Evolutionary conservation across 306 rosid genomes (phyloP).

Genomic region (Cyamopsis tetragonoloba): DNA sequence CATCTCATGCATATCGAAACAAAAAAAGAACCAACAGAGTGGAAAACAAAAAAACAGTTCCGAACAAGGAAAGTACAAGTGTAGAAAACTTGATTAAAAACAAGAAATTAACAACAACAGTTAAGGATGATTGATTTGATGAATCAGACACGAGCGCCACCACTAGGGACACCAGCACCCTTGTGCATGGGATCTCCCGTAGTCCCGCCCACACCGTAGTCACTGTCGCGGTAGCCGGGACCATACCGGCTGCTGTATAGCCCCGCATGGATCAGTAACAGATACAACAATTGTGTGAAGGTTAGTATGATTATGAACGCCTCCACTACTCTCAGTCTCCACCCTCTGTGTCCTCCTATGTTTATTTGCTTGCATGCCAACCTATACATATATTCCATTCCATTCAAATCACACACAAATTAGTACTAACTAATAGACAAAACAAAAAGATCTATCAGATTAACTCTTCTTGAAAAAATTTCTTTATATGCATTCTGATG

Average conservation of each 20-base stretch:
- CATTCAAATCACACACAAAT: no score
- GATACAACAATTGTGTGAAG: constrained; percentile 68
- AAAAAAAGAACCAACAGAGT: neutral
- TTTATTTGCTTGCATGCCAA: constrained; percentile 80
- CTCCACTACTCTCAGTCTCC: constrained; percentile 76
- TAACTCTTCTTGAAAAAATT: no score
- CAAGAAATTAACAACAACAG: neutral
- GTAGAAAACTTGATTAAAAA: neutral
- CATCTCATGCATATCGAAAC: neutral
- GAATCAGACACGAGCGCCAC: constrained; percentile 38
- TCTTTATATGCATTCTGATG: no score
- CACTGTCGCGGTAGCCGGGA: constrained; percentile 74
- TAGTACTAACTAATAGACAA: no score
- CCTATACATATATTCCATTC: no score
- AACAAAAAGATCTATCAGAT: no score
- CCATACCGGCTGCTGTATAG: constrained; percentile 73
- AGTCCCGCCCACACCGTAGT: constrained; percentile 44
- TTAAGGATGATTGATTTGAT: neutral
- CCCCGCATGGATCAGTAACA: constrained; percentile 72
- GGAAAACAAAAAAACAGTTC: neutral
- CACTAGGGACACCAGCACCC: constrained; percentile 33
- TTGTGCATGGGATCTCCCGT: constrained; percentile 55
- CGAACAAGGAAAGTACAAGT: constrained; percentile 3
- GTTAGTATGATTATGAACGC: constrained; percentile 68
- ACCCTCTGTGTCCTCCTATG: constrained; percentile 85